Evolutionary conservation across 2,329 filamentous ascomycete species (phyloP).

Genomic region (Aspergillus sp.): DNA sequence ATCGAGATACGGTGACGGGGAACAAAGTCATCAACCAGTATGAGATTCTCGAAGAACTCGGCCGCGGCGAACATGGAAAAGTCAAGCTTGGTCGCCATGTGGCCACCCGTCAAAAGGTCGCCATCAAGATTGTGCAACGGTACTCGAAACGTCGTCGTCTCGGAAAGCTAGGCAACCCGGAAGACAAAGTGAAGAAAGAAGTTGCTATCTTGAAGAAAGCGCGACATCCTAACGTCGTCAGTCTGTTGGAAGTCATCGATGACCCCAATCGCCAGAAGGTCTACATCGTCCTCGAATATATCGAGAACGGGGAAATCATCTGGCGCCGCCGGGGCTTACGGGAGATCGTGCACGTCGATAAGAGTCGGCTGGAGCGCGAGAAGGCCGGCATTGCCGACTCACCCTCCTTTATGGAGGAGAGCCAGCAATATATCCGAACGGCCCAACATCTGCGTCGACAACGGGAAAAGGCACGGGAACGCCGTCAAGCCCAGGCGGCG

Average conservation of each 20-base stretch:
- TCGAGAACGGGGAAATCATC: conserved; percentile 88
- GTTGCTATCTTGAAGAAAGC: conserved; percentile 99
- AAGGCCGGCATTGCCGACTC: conserved; percentile 79
- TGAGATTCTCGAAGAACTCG: conserved; percentile 93
- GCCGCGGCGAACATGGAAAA: conserved; percentile 93
- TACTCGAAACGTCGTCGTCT: conserved; percentile 91
- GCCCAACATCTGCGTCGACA: conserved; percentile 41
- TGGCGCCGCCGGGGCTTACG: conserved; percentile 89
- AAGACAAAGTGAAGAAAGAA: conserved; percentile 81
- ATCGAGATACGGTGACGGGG: conserved; percentile 82
- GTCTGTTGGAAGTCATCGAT: conserved; percentile 93
- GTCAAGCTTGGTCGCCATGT: conserved; percentile 90
- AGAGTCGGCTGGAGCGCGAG: conserved; percentile 68
- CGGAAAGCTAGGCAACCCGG: conserved; percentile 69
- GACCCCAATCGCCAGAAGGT: conserved; percentile 96
- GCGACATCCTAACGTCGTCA: conserved; percentile 94
- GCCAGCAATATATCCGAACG: conserved; percentile 40
- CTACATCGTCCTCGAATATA: conserved; percentile 95
- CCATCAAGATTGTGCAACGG: conserved; percentile 97
- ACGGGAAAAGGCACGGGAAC: conserved; percentile 58
- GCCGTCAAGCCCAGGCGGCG: conserved; percentile 59
- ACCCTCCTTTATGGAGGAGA: conserved; percentile 44
- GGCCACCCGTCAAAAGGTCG: conserved; percentile 73
- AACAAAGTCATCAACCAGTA: conserved; percentile 98
- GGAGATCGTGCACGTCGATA: conserved; percentile 80